Evolutionary conservation across 2,329 filamentous ascomycete species (phyloP), one percentile per base, ranked within the genome.

Genomic region (Aspergillus aculeatus): DNA sequence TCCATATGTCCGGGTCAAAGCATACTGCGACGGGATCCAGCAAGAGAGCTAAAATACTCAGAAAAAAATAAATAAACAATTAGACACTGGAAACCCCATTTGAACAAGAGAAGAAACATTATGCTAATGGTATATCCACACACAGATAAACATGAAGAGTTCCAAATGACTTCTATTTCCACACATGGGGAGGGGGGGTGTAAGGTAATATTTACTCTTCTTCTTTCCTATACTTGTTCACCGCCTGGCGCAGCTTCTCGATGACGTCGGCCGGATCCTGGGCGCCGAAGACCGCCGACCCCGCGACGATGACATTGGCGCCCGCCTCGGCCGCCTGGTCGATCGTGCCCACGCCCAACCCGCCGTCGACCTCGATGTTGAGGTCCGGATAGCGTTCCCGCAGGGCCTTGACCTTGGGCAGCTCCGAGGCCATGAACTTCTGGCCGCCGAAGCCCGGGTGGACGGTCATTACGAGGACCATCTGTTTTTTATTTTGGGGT

Each of bases 381-480:
- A 99, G 80, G 5, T 96, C 85, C 2, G 95, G 94, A 75, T 98
- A 99, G 71, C 86, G 87, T 73, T 88, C 81, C 61, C 95, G 87
- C 68, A 99, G 82, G 44, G 89, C 92, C 66, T 89, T 80, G 24
- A 99, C 95, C 81, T 99, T 99, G 73, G 94, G 92, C 67, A 99
- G 86, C 80, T 96, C 92, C 6, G 91, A 91, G 12, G 92, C 88
- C 92, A 98, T 98, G 83, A 99, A 99, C 73, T 96, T 97, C 75
- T 99, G 95, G 6, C 95, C 95, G 64, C 95, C 95, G 73, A 99
- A 99, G 50, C 95, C 95, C 49, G 95, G 95, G 78, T 99, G 86
- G 48, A 99, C 95, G 1, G 95, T 99, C 95, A 99, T 99, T 62
- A 99, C 86, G 19, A 99, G 87, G 41, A 96, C 92, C 95, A 99